Conservation (phyloP, 352 stramenopile genomes). For the Globisporangium sylvaticum region DNA sequence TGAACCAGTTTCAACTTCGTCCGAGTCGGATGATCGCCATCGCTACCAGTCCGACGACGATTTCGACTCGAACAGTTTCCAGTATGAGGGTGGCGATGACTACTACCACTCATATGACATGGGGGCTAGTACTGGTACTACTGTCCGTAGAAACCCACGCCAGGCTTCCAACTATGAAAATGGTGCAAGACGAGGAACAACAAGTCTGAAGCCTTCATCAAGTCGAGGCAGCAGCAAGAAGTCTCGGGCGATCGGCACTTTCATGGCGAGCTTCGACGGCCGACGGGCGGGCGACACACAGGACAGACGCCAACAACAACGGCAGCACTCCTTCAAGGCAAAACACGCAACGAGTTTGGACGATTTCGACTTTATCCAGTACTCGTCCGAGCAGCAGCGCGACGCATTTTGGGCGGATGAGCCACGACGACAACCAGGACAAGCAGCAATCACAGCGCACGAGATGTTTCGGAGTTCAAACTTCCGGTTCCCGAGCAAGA, state of each 20-base stretch:
- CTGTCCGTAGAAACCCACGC: not conserved
- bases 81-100: conserved; percentile 18
- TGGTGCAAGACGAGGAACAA: not conserved
- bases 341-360: conserved; percentile 30
- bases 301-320: not conserved
- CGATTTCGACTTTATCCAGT: conserved; percentile 29
- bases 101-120: conserved; percentile 9
- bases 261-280: conserved; percentile 13
- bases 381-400: conserved; percentile 6
- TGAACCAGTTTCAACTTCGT: not conserved
- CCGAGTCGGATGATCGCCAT: conserved; percentile 6
- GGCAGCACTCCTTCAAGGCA: not conserved
- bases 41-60: conserved; percentile 1
- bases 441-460: not conserved
- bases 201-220: not conserved
- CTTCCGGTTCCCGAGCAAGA: conserved; percentile 30
- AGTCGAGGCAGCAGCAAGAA: not conserved
- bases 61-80: conserved; percentile 13
- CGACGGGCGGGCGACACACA: not conserved
- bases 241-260: conserved; percentile 3
- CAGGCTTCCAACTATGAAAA: not conserved
- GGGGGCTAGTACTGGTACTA: not conserved
- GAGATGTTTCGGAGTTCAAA: conserved; percentile 22
- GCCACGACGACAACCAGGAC: not conserved
- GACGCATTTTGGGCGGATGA: not conserved